Base-by-base conservation (phyloP, 495 filamentous ascomycete genomes). In the Aspergillus avenaceus region DNA sequence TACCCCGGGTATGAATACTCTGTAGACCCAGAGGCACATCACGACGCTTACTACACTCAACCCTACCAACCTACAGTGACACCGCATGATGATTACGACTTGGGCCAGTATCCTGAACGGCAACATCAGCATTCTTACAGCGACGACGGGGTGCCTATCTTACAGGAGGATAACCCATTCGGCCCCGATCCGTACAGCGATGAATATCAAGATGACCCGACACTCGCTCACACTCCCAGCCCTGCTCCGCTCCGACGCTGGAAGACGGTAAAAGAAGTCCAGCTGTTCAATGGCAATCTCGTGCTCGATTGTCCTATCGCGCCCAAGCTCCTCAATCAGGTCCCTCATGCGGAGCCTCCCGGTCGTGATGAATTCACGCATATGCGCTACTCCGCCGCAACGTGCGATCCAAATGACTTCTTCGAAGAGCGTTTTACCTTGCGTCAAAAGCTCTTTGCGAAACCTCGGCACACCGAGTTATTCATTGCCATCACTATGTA, bases 401-500 rank as follows among this genome's bases (percentile, higher is more conserved):
- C 95, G 13, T 97, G 95, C 67, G 95, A 99, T 58, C 95, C 95
- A 0, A 73, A 78, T 1, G 82, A 95, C 22, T 99, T 97, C 69
- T 90, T 84, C 57, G 80, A 82, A 24, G 80, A 93, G 59, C 85
- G 90, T 53, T 98, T 97, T 58, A 97, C 93, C 0, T 76, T 99
- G 45, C 88, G 95, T 28, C 95, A 99, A 70, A 84, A 84, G 66
- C 81, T 99, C 8, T 97, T 97, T 67, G 88, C 89, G 47, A 96
- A 96, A 67, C 85, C 90, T 9, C 76, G 95, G 34, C 85, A 95
- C 59, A 99, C 95, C 0, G 95, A 99, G 73, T 78, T 99, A 0
- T 97, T 99, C 70, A 97, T 99, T 62, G 93, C 89, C 7, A 80
- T 99, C 32, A 99, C 95, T 25, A 99, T 99, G 95, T 99, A 96